Conservation (phyloP, 352 stramenopile genomes). For the Phytophthora litchii region DNA sequence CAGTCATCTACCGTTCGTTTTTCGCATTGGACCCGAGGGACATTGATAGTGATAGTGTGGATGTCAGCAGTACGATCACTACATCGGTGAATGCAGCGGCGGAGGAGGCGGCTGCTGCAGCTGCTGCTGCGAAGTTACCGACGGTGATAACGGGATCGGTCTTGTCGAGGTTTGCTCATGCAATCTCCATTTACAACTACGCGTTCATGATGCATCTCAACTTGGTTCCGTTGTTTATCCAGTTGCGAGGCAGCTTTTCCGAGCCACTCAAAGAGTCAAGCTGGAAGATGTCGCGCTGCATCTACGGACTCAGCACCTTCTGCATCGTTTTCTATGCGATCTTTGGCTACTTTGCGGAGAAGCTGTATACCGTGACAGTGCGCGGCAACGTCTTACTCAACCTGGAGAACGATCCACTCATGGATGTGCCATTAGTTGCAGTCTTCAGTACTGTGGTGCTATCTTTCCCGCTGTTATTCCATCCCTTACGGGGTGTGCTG, state of each 20-base stretch:
- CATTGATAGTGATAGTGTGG: slow-evolving; percentile 8
- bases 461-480: slow-evolving; percentile 80
- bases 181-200: slow-evolving; percentile 82
- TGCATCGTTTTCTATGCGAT: slow-evolving; percentile 68
- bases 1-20: slow-evolving; percentile 63
- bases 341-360: slow-evolving; percentile 56
- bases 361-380: slow-evolving; percentile 61
- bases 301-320: slow-evolving; percentile 53
- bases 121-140: slow-evolving; percentile 26
- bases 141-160: slow-evolving; percentile 38
- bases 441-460: slow-evolving; percentile 75
- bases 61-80: slow-evolving; percentile 15
- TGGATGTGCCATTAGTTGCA: slow-evolving; percentile 70
- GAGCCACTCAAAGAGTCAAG: slow-evolving; percentile 53
- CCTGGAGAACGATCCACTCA: slow-evolving; percentile 70
- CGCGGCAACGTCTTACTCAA: slow-evolving; percentile 84
- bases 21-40: slow-evolving; percentile 23
- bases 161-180: slow-evolving; percentile 55
- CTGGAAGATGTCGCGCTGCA: slow-evolving; percentile 60
- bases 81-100: slow-evolving; percentile 23
- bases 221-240: slow-evolving; percentile 75
- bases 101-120: slow-evolving; percentile 12
- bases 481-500: slow-evolving; percentile 63
- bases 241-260: slow-evolving; percentile 62
- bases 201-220: slow-evolving; percentile 90